Evolutionary conservation across 805 yeast genomes (phyloP).

Genomic region (Sungouiella blattae): DNA sequence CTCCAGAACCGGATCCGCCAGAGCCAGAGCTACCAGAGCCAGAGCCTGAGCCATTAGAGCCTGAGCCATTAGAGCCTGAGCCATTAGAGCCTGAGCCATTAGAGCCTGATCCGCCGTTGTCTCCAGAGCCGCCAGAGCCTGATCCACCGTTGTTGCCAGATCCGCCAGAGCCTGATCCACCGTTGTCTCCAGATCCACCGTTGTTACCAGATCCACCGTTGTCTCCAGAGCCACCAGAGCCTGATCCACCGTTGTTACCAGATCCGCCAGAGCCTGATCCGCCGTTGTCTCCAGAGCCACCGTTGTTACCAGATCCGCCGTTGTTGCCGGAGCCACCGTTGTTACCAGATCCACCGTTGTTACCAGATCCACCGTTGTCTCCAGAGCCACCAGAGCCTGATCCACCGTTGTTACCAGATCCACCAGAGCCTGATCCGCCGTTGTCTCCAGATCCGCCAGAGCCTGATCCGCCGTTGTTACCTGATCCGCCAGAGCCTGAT

Average conservation of each 20-base stretch:
- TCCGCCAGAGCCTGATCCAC: not conserved
- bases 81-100: not conserved
- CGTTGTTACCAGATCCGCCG: too few relatives aligned
- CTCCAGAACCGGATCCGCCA: not conserved
- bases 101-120: not conserved
- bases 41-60: conserved; percentile 1
- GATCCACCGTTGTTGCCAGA: not conserved
- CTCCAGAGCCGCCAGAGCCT: not conserved
- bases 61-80: not conserved
- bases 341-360: not conserved
- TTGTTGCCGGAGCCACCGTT: too few relatives aligned
- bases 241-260: not conserved
- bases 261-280: not conserved
- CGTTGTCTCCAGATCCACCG: not conserved
- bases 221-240: not conserved
- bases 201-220: too few relatives aligned
- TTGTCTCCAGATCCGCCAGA: not conserved
- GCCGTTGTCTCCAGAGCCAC: not conserved
- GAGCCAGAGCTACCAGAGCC: conserved; percentile 1
- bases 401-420: not conserved
- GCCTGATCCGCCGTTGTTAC: not conserved
- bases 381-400: not conserved
- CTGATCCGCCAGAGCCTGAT: not conserved
- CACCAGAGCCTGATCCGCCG: not conserved
- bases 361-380: not conserved